A percentile compares a stretch with the other conserved stretches of the same genome.
Evolutionary conservation across 2,329 filamentous ascomycete genomes (phyloP).

Genomic region (Xylaria sp.): DNA sequence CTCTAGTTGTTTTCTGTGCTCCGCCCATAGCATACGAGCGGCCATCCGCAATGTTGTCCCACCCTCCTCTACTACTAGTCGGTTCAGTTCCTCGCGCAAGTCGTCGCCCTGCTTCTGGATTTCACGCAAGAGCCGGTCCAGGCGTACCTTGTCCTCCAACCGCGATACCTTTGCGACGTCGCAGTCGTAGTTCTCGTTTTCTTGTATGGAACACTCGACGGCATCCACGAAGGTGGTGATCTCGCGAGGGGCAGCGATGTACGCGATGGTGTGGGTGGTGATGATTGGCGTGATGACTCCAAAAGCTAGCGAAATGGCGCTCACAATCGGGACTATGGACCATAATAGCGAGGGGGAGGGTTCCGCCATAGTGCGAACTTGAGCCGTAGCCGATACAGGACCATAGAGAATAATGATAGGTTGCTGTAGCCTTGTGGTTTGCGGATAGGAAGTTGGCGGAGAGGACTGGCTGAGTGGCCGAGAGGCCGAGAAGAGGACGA

Average conservation of each 20-base stretch:
- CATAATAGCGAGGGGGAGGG: slow-evolving; percentile 62
- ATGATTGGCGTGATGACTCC: slow-evolving; percentile 65
- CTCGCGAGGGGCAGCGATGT: slow-evolving; percentile 68
- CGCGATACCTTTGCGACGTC: slow-evolving; percentile 68
- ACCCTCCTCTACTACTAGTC: slow-evolving; percentile 60
- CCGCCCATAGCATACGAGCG: slow-evolving; percentile 69
- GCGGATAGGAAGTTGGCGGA: slow-evolving; percentile 18
- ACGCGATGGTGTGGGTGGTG: slow-evolving; percentile 65
- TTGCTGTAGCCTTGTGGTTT: slow-evolving; percentile 37
- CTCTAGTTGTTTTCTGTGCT: slow-evolving; percentile 64
- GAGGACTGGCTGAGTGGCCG: slow-evolving; percentile 8
- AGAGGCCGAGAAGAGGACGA: slow-evolving; percentile 18
- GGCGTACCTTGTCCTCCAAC: slow-evolving; percentile 71
- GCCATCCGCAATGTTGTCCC: slow-evolving; percentile 58
- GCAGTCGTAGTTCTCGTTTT: slow-evolving; percentile 72
- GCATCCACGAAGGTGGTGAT: slow-evolving; percentile 68
- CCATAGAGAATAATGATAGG: slow-evolving; percentile 36
- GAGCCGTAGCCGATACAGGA: slow-evolving; percentile 36
- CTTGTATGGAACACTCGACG: slow-evolving; percentile 70
- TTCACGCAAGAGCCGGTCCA: slow-evolving; percentile 68
- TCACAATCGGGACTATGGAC: slow-evolving; percentile 68
- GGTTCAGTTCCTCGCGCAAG: slow-evolving; percentile 68
- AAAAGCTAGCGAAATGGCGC: slow-evolving; percentile 67
- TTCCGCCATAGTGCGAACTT: slow-evolving; percentile 58
- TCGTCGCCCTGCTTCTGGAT: slow-evolving; percentile 71